Percentiles rank a stretch among this genome's conserved stretches.
Evolutionary conservation across 2,329 filamentous ascomycete genomes (phyloP).

Genomic region (Aspergillus awamori): DNA sequence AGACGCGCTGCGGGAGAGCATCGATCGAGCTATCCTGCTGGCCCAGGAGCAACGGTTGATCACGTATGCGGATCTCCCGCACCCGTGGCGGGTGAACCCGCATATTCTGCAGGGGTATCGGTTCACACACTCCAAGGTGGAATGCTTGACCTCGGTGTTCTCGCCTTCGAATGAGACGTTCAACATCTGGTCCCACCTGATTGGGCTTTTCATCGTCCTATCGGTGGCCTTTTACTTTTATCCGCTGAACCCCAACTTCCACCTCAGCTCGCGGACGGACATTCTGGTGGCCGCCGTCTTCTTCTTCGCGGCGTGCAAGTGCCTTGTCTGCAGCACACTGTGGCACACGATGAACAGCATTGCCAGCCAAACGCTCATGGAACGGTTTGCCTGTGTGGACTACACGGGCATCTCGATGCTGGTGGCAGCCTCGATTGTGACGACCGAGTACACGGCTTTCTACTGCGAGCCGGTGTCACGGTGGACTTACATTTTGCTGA

Average conservation of each 20-base stretch:
- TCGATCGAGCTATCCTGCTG: slow-evolving; percentile 73
- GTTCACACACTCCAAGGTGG: slow-evolving; percentile 87
- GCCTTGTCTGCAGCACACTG: slow-evolving; percentile 88
- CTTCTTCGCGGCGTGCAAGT: slow-evolving; percentile 94
- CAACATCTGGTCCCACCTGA: slow-evolving; percentile 96
- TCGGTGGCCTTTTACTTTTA: slow-evolving; percentile 95
- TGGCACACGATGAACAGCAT: slow-evolving; percentile 99
- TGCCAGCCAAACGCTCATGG: slow-evolving; percentile 83
- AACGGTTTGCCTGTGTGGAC: slow-evolving; percentile 95
- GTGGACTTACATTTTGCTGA: slow-evolving; percentile 82
- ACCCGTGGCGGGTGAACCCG: slow-evolving; percentile 92
- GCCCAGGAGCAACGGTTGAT: slow-evolving; percentile 82
- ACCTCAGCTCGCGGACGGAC: slow-evolving; percentile 81
- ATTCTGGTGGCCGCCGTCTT: slow-evolving; percentile 90
- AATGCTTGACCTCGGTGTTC: slow-evolving; percentile 83
- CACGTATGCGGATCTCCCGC: slow-evolving; percentile 83
- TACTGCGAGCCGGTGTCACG: slow-evolving; percentile 92
- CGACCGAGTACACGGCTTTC: slow-evolving; percentile 97
- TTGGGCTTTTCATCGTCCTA: slow-evolving; percentile 86
- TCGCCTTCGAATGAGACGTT: slow-evolving; percentile 87
- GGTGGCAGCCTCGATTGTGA: slow-evolving; percentile 93
- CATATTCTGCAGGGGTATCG: slow-evolving; percentile 92
- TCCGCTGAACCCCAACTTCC: slow-evolving; percentile 83
- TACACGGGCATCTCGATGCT: slow-evolving; percentile 96
- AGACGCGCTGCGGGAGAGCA: slow-evolving; percentile 78